Base-by-base conservation (phyloP, 176 grass and related monocot genomes). In the Coix lacrymajobi region DNA sequence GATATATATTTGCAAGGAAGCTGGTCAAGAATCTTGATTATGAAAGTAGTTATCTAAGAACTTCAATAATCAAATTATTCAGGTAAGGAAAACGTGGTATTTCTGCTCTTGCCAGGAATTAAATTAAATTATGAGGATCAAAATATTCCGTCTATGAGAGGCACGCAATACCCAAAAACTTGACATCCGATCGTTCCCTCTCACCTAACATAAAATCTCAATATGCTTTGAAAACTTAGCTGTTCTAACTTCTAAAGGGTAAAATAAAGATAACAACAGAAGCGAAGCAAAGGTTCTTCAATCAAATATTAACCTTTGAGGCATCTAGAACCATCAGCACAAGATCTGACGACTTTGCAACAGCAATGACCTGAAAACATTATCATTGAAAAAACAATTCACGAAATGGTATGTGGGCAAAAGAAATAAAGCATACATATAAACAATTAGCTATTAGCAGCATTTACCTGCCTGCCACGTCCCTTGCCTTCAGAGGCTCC, bases 401-500 rank as follows among this genome's bases (percentile, higher is more conserved):
- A 76, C 34, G 26, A 15, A 46, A 16, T 66, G 9, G 43, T 72
- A 45, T 84, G 20, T 52, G 39, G 38, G 2, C 68, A 43, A 44
- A 86, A 49, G 38, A 62, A 62, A 7, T 13, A 70, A 77, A n/a
- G 6, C 24, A 41, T 58, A 40, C 5, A 24, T 20, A 1, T n/a
- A 56, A 34, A 43, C 11, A 87, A 49, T 52, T 41, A 76, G 49
- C 3, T 26, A 54, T 54, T 43, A 64, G 76, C 20, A 84, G 22
- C 31, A 71, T 58, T 73, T 82, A 99, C 96, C 96, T 99, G 96
- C 84, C 96, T 94, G 61, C 96, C 96, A 87, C 93, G 96, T 17
- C 93, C 93, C 86, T 96, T 99, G 83, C 96, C 96, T 93, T 99
- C 96, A 81, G 96, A 99, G 76, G 96, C 96, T 56, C 96, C 96